Base-by-base conservation (phyloP, 179 eudicot species). In the Silene noctiflora region DNA sequence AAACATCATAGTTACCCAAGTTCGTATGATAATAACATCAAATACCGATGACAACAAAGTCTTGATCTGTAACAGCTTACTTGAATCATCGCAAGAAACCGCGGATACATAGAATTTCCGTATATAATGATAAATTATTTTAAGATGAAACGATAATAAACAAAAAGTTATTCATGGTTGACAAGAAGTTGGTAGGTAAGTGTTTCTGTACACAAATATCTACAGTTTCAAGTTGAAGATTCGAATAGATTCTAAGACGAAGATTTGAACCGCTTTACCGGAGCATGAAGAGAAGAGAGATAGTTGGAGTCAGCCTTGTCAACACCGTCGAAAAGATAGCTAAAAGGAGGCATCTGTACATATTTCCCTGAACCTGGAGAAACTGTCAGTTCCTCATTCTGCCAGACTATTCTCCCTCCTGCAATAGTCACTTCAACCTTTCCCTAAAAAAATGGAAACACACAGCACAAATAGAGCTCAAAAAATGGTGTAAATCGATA, bases 391-490 rank as follows among this genome's bases (percentile, higher is more conserved):
- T 89, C 85, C 42, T 76, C 90, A 61, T 91, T 87, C 79, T 83
- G 81, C 99, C 99, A 95, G 33, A 92, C 97, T 31, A 95, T 79
- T 73, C 83, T 88, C 78, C 97, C 99, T 73, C 97, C 91, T 8
- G 97, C 91, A 62, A 95, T 95, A 19, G 99, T 95, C 82, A 89
- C 95, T 84, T 95, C 99, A 76, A 95, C 96, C 77, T 85, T 88
- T 76, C 99, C 99, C 99, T 95, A 83, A 20, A 25, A 69, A 83
- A 27, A 17, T 51, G 20, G 39, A 76, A n/a, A 73, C 20, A 68
- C 17, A 16, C 1, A 27, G 35, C 21, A 17, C 0, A 55, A 8
- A 77, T 13, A 4, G 29, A 31, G 64, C 39, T 79, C 66, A 65
- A 33, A 22, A 24, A 17, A 58, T 7, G 4, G 31, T 21, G 75